A percentile compares a stretch with the other conserved stretches of the same genome.
Conservation (phyloP, 2,329 filamentous ascomycete genomes). For the Cordyceps cateniannulata region DNA sequence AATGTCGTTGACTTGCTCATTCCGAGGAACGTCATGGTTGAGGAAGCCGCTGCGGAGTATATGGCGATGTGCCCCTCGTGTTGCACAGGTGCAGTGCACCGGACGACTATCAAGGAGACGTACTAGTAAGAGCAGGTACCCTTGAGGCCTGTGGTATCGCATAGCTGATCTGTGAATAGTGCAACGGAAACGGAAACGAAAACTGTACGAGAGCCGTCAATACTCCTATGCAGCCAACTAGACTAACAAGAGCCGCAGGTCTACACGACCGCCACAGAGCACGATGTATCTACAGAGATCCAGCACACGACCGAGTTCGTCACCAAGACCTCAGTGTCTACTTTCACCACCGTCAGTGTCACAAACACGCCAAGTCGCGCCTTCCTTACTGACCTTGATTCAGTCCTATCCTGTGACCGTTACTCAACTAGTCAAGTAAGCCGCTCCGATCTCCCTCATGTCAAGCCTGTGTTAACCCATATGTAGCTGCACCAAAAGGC, state of each 20-base stretch:
- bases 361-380: neutral
- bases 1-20: neutral
- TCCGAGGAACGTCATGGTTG: neutral
- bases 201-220: neutral
- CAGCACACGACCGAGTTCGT: neutral
- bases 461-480: neutral
- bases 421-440: slow-evolving; percentile 13
- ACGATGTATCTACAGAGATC: slow-evolving; percentile 1
- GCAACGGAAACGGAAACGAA: neutral
- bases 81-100: neutral
- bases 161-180: neutral
- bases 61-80: neutral
- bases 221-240: neutral
- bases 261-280: neutral
- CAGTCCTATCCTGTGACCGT: slow-evolving; percentile 15
- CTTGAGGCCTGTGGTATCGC: neutral
- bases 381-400: neutral
- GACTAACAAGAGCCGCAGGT: neutral
- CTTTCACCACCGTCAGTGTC: neutral
- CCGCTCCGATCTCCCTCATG: neutral
- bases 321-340: slow-evolving; percentile 1
- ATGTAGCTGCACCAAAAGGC: slow-evolving; percentile 3
- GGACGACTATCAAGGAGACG: neutral
- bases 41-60: neutral
- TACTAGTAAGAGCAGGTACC: neutral